Conservation (phyloP, 352 stramenopile genomes). For the Albugo candida region DNA sequence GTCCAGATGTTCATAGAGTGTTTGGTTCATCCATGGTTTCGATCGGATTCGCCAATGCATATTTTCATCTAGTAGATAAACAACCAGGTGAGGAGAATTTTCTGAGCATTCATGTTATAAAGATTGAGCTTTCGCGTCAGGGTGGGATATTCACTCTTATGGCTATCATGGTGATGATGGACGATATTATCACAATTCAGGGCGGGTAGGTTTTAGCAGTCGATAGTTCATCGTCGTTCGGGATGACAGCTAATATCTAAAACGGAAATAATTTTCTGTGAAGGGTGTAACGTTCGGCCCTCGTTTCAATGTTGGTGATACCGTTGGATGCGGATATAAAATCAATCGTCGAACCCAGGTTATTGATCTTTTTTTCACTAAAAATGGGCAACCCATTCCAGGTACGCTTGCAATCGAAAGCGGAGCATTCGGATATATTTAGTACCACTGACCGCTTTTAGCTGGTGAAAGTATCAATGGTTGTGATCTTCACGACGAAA, state of each 20-base stretch:
- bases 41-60: slow-evolving; percentile 29
- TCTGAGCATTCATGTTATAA: background rate
- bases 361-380: slow-evolving; percentile 52
- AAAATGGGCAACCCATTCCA: slow-evolving; percentile 35
- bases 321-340: slow-evolving; percentile 45
- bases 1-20: background rate
- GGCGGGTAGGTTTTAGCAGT: slow-evolving; percentile 13
- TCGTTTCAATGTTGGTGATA: slow-evolving; percentile 41
- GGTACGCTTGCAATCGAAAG: slow-evolving; percentile 6
- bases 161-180: slow-evolving; percentile 71
- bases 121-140: slow-evolving; percentile 2
- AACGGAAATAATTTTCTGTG: background rate
- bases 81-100: slow-evolving; percentile 16
- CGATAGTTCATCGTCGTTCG: too few species aligned
- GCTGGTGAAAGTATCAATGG: slow-evolving; percentile 17
- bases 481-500: slow-evolving; percentile 17
- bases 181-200: slow-evolving; percentile 29
- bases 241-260: too few species aligned
- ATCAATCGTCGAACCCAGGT: slow-evolving; percentile 15
- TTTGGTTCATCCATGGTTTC: slow-evolving; percentile 26
- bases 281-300: slow-evolving; percentile 36
- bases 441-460: background rate
- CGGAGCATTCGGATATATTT: background rate
- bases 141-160: slow-evolving; percentile 38
- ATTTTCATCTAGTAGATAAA: slow-evolving; percentile 35